A percentile compares a stretch with the other conserved stretches of the same genome.
phyloP scores from a whole-genome alignment of 2,329 filamentous ascomycete genomes.

The Nemania sp. region DNA sequence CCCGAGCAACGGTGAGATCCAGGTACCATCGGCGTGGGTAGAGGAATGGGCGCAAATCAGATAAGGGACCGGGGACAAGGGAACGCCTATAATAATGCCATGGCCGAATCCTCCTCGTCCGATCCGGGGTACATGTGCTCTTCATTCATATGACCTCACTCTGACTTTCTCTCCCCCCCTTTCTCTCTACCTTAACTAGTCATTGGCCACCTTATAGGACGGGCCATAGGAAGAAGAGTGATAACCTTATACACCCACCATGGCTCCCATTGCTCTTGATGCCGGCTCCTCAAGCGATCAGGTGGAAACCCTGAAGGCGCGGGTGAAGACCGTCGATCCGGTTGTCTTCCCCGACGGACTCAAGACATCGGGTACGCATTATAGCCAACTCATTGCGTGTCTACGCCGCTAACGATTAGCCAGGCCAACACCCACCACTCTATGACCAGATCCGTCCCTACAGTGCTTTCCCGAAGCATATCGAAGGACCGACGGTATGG shows the following conservation, averaged over 20 bases:
- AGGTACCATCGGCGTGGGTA: slow-evolving; percentile 2
- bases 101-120: not conserved
- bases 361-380: slow-evolving; percentile 61
- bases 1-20: not conserved
- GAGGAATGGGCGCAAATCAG: slow-evolving; percentile 12
- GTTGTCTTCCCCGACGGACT: slow-evolving; percentile 73
- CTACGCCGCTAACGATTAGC: slow-evolving; percentile 43
- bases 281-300: slow-evolving; percentile 38
- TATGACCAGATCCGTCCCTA: slow-evolving; percentile 73
- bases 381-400: slow-evolving; percentile 1
- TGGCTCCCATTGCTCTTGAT: slow-evolving; percentile 49
- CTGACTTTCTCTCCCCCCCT: too few species aligned
- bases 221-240: slow-evolving; percentile 3
- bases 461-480: slow-evolving; percentile 72
- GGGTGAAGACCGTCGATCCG: slow-evolving; percentile 47
- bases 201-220: slow-evolving; percentile 9
- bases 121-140: slow-evolving; percentile 27
- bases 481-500: slow-evolving; percentile 76
- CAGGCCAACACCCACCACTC: slow-evolving; percentile 75
- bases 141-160: slow-evolving; percentile 15
- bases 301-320: slow-evolving; percentile 43
- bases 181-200: not conserved
- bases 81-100: slow-evolving; percentile 31
- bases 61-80: slow-evolving; percentile 28
- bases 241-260: slow-evolving; percentile 26